phyloP scores from a whole-genome alignment of 2,329 filamentous ascomycete genomes.

The Xylariaceae sp. region DNA sequence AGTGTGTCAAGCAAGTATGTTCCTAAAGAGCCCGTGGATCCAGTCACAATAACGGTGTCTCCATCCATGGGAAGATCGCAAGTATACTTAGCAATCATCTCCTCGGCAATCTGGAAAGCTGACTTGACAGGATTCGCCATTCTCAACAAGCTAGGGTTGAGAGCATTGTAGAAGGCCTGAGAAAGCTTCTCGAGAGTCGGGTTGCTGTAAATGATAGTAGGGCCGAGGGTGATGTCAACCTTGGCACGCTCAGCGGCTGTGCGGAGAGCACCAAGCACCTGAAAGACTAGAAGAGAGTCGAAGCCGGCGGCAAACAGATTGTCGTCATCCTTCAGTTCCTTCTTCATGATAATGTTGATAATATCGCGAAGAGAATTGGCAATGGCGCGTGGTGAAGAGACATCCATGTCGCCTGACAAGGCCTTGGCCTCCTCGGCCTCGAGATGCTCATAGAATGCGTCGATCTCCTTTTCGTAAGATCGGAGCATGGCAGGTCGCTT shows the following conservation, averaged over 20 bases:
- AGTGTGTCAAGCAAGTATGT: slow-evolving; percentile 40
- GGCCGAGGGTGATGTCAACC: slow-evolving; percentile 30
- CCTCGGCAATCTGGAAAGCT: slow-evolving; percentile 21
- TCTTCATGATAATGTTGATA: slow-evolving; percentile 19
- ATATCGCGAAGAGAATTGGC: slow-evolving; percentile 19
- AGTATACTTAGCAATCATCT: slow-evolving; percentile 26
- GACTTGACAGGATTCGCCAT: slow-evolving; percentile 12
- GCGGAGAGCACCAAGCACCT: slow-evolving; percentile 34
- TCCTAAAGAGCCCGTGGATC: slow-evolving; percentile 44
- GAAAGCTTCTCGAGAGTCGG: slow-evolving; percentile 33
- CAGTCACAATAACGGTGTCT: slow-evolving; percentile 41
- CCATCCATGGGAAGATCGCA: slow-evolving; percentile 24
- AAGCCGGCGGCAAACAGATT: slow-evolving; percentile 31
- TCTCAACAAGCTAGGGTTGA: slow-evolving; percentile 18
- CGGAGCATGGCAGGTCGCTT: slow-evolving; percentile 24
- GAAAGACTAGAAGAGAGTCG: slow-evolving; percentile 34
- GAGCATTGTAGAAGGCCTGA: slow-evolving; percentile 28
- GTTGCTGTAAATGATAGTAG: slow-evolving; percentile 36
- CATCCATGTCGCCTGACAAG: slow-evolving; percentile 20
- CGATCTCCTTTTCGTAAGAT: slow-evolving; percentile 25
- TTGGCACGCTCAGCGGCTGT: slow-evolving; percentile 30
- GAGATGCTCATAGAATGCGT: slow-evolving; percentile 24
- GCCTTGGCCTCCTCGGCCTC: slow-evolving; percentile 24
- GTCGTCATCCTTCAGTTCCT: slow-evolving; percentile 21
- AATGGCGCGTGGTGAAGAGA: slow-evolving; percentile 16